These are phyloP conservation scores for Penicillium mononematosum DNA, from an alignment of 495 filamentous ascomycete genomes.

Conservation along the genomic window DNA sequence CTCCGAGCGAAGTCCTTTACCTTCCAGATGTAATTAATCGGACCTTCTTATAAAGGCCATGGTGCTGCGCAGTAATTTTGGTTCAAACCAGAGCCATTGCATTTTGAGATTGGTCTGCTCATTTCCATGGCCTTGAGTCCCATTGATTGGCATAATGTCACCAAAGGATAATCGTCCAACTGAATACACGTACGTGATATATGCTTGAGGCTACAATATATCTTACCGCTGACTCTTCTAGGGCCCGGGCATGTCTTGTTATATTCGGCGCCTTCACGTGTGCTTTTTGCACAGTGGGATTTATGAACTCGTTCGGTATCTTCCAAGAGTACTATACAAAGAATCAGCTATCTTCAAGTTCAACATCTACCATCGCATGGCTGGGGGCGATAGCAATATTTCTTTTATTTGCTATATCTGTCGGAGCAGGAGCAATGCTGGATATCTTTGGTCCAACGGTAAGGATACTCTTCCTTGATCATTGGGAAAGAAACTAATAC, in stretches of 20 bases:
- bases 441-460: conserved; percentile 42
- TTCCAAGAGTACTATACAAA: conserved; percentile 62
- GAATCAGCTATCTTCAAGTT: conserved; percentile 45
- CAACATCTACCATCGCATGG: conserved; percentile 57
- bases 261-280: conserved; percentile 31
- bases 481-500: not conserved
- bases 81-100: not conserved
- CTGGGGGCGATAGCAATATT: conserved; percentile 54
- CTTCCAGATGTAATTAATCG: not conserved
- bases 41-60: not conserved
- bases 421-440: conserved; percentile 34
- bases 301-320: conserved; percentile 61
- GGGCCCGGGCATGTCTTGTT: conserved; percentile 25
- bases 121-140: not conserved
- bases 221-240: conserved; percentile 8
- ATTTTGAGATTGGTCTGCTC: not conserved
- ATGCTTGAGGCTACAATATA: not conserved
- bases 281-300: conserved; percentile 57
- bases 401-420: conserved; percentile 38
- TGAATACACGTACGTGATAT: conserved; percentile 29
- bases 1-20: not conserved
- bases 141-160: not conserved
- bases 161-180: not conserved
- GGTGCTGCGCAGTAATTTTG: not conserved
- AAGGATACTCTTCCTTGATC: not conserved